phyloP scores from a whole-genome alignment of 768 basidiomycete species.

The Cystofilobasidium capitatum region DNA sequence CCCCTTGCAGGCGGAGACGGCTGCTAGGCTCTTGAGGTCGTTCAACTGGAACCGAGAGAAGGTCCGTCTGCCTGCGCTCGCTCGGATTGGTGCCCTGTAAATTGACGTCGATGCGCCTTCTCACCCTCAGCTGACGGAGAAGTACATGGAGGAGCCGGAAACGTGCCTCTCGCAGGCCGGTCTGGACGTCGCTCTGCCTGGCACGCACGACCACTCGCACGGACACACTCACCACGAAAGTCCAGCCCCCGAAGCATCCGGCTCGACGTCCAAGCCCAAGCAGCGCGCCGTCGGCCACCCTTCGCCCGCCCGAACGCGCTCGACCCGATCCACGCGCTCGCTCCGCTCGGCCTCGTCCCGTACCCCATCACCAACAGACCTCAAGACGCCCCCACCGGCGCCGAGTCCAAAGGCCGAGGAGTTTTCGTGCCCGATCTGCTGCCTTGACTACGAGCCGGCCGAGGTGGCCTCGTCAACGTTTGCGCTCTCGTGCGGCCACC shows the following conservation, averaged over 20 bases:
- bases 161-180: slow-evolving; percentile 66
- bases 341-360: slow-evolving; percentile 5
- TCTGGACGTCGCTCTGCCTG: slow-evolving; percentile 37
- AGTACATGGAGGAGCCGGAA: slow-evolving; percentile 82
- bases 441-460: slow-evolving; percentile 45
- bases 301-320: slow-evolving; percentile 35
- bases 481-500: slow-evolving; percentile 69
- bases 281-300: slow-evolving; percentile 31
- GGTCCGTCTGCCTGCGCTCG: slow-evolving; percentile 39
- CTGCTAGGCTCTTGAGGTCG: slow-evolving; percentile 67
- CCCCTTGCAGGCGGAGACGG: slow-evolving; percentile 51
- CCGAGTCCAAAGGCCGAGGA: slow-evolving; percentile 40
- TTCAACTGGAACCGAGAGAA: slow-evolving; percentile 93
- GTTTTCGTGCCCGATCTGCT: slow-evolving; percentile 91
- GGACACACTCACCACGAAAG: background rate
- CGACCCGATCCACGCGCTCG: slow-evolving; percentile 17
- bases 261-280: background rate
- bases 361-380: background rate
- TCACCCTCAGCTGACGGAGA: slow-evolving; percentile 17
- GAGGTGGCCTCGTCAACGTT: slow-evolving; percentile 55
- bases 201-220: background rate
- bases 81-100: background rate
- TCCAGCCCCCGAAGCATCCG: background rate
- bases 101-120: background rate
- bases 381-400: slow-evolving; percentile 29